A percentile compares a stretch with the other conserved stretches of the same genome.
Evolutionary conservation across 2,329 filamentous ascomycete genomes (phyloP).

Genomic region (Hypoxylon sp.): DNA sequence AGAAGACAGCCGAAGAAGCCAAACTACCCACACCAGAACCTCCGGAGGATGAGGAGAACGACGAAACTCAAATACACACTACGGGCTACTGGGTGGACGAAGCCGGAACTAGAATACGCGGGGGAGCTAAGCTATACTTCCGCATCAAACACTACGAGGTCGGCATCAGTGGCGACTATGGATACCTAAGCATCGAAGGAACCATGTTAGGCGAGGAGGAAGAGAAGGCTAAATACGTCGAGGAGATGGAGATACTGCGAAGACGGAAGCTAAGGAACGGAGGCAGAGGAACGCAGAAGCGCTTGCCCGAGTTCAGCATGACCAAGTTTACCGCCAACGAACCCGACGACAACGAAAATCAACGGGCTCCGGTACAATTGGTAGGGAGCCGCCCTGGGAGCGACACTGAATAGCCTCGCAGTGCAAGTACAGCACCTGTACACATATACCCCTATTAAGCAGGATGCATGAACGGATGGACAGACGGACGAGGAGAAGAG

Average conservation of each 20-base stretch:
- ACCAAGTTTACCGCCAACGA: conserved; percentile 61
- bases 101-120: conserved; percentile 67
- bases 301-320: conserved; percentile 62
- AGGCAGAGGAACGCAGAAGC: conserved; percentile 42
- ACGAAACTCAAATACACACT: conserved; percentile 60
- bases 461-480: too few species aligned
- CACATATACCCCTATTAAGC: conserved; percentile 2
- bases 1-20: conserved; percentile 33
- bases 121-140: conserved; percentile 75
- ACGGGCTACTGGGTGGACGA: conserved; percentile 80
- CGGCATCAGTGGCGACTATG: conserved; percentile 75
- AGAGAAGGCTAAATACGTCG: conserved; percentile 66
- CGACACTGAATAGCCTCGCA: conserved; percentile 28
- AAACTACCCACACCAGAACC: conserved; percentile 50
- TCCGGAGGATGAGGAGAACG: conserved; percentile 51
- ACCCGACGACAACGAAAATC: conserved; percentile 52
- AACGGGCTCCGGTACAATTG: conserved; percentile 45
- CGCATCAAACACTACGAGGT: conserved; percentile 86
- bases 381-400: conserved; percentile 45
- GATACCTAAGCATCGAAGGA: conserved; percentile 85
- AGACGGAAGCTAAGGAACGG: conserved; percentile 50
- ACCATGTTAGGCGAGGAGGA: conserved; percentile 78
- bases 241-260: conserved; percentile 56
- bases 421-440: conserved; percentile 1
- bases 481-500: background rate